Evolutionary conservation across 176 grass and related monocot species (phyloP).

Genomic region (Avena eriantha): DNA sequence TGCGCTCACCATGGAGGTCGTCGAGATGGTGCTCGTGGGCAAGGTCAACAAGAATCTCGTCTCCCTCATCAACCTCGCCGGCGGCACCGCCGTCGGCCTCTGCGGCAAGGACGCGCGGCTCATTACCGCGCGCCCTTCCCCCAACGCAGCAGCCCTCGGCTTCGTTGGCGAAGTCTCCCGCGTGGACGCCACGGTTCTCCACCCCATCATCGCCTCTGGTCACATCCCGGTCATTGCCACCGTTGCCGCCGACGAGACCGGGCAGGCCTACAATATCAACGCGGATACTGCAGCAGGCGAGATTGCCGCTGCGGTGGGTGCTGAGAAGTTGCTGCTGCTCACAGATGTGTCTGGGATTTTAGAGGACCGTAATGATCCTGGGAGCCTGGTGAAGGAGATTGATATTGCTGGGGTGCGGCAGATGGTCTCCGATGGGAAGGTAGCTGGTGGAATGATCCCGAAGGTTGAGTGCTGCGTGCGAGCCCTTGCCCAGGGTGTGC

Average conservation of each 20-base stretch:
- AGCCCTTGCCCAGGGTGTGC: slow-evolving; percentile 70
- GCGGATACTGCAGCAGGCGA: slow-evolving; percentile 63
- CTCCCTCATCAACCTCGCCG: slow-evolving; percentile 60
- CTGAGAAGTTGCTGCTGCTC: slow-evolving; percentile 71
- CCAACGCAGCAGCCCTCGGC: slow-evolving; percentile 54
- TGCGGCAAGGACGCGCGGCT: slow-evolving; percentile 80
- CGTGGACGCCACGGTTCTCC: slow-evolving; percentile 60
- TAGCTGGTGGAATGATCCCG: slow-evolving; percentile 82
- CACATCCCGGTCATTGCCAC: slow-evolving; percentile 84
- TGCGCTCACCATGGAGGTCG: slow-evolving; percentile 72
- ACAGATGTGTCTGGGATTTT: slow-evolving; percentile 73
- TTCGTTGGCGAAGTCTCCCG: slow-evolving; percentile 62
- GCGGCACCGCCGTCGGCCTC: slow-evolving; percentile 55
- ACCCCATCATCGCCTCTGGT: slow-evolving; percentile 48
- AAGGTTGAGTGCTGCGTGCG: slow-evolving; percentile 73
- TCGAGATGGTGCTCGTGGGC: slow-evolving; percentile 77
- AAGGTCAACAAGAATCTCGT: slow-evolving; percentile 80
- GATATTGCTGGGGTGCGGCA: slow-evolving; percentile 54
- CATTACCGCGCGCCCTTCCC: slow-evolving; percentile 62
- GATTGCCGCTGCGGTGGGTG: slow-evolving; percentile 64
- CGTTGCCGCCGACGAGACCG: slow-evolving; percentile 64
- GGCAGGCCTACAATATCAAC: slow-evolving; percentile 75
- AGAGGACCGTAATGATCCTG: slow-evolving; percentile 61
- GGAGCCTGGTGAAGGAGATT: slow-evolving; percentile 72
- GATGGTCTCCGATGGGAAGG: slow-evolving; percentile 68